phyloP scores from a whole-genome alignment of 495 filamentous ascomycete genomes.

The Penicillium flavigenum region DNA sequence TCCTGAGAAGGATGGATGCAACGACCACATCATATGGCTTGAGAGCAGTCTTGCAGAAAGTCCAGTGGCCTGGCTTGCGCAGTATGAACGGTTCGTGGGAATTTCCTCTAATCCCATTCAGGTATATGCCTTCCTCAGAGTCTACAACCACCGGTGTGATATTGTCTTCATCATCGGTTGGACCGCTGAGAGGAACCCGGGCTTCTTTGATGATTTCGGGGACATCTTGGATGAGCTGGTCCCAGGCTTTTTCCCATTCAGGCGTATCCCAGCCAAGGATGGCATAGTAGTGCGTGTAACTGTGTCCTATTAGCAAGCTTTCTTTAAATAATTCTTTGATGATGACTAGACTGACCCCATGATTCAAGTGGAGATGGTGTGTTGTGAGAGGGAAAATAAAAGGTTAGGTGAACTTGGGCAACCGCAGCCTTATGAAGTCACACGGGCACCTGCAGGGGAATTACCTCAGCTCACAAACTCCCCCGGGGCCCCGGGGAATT shows the following conservation, averaged over 20 bases:
- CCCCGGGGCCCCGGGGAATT: not conserved
- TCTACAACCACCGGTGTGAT: conserved; percentile 8
- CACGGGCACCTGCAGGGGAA: not conserved
- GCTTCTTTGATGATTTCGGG: conserved; percentile 15
- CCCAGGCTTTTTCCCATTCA: conserved; percentile 20
- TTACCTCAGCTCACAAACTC: too few species aligned
- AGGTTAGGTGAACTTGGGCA: not conserved
- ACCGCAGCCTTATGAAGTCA: not conserved
- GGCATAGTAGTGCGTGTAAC: conserved; percentile 22
- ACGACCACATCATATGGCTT: conserved; percentile 24
- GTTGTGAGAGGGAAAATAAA: not conserved
- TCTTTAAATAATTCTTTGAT: not conserved
- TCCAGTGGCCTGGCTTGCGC: not conserved
- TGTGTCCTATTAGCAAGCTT: not conserved
- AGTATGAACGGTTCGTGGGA: conserved; percentile 10
- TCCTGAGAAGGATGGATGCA: conserved; percentile 16
- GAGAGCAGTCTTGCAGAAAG: conserved; percentile 14
- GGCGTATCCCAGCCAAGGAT: conserved; percentile 10
- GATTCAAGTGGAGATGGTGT: not conserved
- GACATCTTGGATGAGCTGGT: conserved; percentile 18
- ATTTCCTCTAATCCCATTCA: conserved; percentile 13
- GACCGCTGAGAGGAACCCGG: not conserved
- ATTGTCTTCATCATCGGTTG: not conserved
- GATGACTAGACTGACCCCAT: not conserved
- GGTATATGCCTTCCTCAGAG: conserved; percentile 9